Evolutionary conservation across 331 rosid genomes (phyloP).

Genomic region (Pyracantha coccinea): DNA sequence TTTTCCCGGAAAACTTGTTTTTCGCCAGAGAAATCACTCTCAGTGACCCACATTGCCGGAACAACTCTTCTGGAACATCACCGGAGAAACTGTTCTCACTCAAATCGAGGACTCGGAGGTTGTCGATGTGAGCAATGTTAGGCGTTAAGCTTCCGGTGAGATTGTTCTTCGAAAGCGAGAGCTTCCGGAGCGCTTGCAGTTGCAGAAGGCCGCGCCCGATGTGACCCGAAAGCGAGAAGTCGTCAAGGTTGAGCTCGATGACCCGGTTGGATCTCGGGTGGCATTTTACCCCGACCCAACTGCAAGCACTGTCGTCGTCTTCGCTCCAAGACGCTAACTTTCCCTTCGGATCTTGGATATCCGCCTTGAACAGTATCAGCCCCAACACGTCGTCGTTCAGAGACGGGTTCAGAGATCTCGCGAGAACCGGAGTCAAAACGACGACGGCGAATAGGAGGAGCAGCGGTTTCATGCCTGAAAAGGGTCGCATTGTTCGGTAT

Average conservation of each 20-base stretch:
- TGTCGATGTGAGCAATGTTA: constrained; percentile 55
- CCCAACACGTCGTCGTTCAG: constrained; percentile 95
- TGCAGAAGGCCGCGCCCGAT: constrained; percentile 80
- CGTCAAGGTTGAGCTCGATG: constrained; percentile 71
- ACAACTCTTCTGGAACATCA: constrained; percentile 56
- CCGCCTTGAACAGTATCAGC: constrained; percentile 87
- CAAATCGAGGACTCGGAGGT: constrained; percentile 70
- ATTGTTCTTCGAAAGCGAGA: constrained; percentile 65
- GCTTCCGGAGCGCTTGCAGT: constrained; percentile 60
- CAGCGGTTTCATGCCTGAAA: constrained; percentile 31
- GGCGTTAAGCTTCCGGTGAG: constrained; percentile 65
- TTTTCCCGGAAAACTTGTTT: constrained; percentile 60
- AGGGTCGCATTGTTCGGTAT: constrained; percentile 28
- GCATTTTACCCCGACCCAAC: constrained; percentile 79
- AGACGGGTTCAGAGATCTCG: constrained; percentile 57
- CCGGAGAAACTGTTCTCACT: constrained; percentile 71
- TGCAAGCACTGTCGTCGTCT: constrained; percentile 78
- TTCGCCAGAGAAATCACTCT: constrained; percentile 54
- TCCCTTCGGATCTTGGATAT: constrained; percentile 74
- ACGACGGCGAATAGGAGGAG: constrained; percentile 22
- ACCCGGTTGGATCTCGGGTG: constrained; percentile 91
- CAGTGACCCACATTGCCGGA: constrained; percentile 91
- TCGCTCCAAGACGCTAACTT: constrained; percentile 75
- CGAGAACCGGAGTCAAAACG: constrained; percentile 21
- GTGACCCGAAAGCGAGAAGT: constrained; percentile 69